phyloP scores from a whole-genome alignment of 75 land plant genomes.

The Ceratopteris richardii region DNA sequence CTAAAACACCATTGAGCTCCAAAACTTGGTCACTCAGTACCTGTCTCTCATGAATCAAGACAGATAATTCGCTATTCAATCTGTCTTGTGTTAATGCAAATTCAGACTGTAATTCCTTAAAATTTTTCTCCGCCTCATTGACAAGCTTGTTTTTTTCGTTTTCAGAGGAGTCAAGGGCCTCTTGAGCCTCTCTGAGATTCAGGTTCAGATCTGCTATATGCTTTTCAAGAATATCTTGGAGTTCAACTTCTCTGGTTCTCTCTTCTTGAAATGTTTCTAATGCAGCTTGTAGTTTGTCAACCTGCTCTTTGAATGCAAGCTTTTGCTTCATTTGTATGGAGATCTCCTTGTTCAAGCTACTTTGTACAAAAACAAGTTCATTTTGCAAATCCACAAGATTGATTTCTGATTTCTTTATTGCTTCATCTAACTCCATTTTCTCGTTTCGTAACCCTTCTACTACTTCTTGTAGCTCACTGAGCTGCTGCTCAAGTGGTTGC shows the following conservation, averaged over 20 bases:
- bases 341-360: not conserved
- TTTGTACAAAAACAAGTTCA: no score
- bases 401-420: no score
- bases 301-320: not conserved
- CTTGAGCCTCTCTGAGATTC: not conserved
- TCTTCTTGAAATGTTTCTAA: not conserved
- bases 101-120: no score
- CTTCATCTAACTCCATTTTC: no score
- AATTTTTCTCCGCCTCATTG: no score
- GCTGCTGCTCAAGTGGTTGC: not conserved
- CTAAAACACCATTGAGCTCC: no score
- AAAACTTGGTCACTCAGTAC: no score
- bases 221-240: not conserved
- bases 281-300: not conserved
- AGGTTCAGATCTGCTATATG: not conserved
- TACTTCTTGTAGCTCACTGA: not conserved
- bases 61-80: no score
- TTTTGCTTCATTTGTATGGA: not conserved
- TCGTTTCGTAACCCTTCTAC: no score
- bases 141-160: not conserved
- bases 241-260: not conserved
- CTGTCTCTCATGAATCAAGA: no score
- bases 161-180: not conserved
- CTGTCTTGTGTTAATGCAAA: no score
- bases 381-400: no score